Base-by-base conservation (phyloP, 768 basidiomycete species). In the Brasilioporus rufonigricans region DNA sequence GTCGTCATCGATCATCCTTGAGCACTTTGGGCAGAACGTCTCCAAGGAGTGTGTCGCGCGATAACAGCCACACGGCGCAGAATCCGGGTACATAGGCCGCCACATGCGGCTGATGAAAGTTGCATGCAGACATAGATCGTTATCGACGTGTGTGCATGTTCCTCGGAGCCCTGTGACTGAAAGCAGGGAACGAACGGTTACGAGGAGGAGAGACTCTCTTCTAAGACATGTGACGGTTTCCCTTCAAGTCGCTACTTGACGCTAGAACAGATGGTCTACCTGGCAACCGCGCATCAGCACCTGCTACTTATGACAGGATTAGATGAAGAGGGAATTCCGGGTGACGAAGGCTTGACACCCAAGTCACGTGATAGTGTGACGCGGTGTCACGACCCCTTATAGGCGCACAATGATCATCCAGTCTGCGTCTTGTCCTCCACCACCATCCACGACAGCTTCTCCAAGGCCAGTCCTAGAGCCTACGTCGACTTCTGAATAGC, bases 341-440 rank as follows among this genome's bases (percentile, higher is more conserved):
- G 5, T 14, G 19, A 38, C 27, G 2, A 31, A 50, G 29, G 10
- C n/a, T n/a, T n/a, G n/a, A n/a, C n/a, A n/a, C n/a, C n/a, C n/a
- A n/a, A n/a, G n/a, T n/a, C 56, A 63, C 55, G 59, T 65, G 65
- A 65, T 21, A 27, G 2, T 27, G 52, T 55, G 48, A 48, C 43
- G 21, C 39, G 9, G 21, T 40, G 56, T 50, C 46, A 61, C 51
- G 36, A 38, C 45, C 52, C 27, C 52, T 65, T 58, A 61, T 56
- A 46, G 50, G 12, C 27, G 32, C 24, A 47, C 53, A 53, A 52
- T 26, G 50, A 48, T 47, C 21, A 35, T 5, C 19, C 21, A 9
- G 12, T 7, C 35, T 5, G 26, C 12, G 27, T 56, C 50, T 50
- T 44, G 24, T 18, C 35, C 32, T 53, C 48, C 24, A 52, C 50